Percentiles rank a stretch among this genome's conserved stretches.
These are phyloP conservation scores for Flaveria ramosissima DNA, from an alignment of 129 eudicot genomes.

Conservation along the genomic window DNA sequence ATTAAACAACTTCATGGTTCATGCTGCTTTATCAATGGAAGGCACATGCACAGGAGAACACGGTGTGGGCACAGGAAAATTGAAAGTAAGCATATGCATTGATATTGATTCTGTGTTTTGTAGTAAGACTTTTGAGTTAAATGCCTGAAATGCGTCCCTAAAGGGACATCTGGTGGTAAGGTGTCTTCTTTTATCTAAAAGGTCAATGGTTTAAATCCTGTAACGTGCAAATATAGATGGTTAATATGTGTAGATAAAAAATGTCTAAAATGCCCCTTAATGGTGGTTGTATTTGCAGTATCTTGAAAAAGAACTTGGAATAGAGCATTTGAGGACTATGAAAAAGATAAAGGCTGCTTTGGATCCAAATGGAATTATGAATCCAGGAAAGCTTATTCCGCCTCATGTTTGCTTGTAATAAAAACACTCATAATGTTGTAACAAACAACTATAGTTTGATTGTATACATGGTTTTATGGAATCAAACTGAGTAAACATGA, in stretches of 20 bases:
- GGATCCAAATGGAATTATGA: constrained; percentile 97
- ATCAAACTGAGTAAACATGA: neutral
- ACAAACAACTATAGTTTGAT: constrained; percentile 4
- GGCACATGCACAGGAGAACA: constrained; percentile 99
- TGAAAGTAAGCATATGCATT: constrained; percentile 60
- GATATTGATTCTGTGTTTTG: neutral
- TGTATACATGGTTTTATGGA: neutral
- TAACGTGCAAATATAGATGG: no score
- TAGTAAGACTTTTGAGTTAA: neutral
- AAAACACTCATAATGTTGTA: constrained; percentile 8
- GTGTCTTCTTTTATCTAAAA: no score
- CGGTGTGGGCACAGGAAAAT: constrained; percentile 95
- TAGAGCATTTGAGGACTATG: constrained; percentile 81
- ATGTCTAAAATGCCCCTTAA: constrained; percentile 22
- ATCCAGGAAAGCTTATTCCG: constrained; percentile 98
- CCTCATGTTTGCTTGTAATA: constrained; percentile 87
- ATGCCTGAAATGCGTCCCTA: constrained; percentile 10
- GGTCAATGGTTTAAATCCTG: no score
- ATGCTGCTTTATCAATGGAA: constrained; percentile 88
- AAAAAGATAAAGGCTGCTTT: constrained; percentile 79
- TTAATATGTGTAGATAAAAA: neutral
- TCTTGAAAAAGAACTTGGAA: constrained; percentile 91
- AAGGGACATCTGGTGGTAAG: no score
- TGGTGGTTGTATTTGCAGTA: constrained; percentile 49
- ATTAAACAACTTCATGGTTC: constrained; percentile 82